Evolutionary conservation across 345 rosid genomes (phyloP).

Genomic region (Lepidium aucheri): DNA sequence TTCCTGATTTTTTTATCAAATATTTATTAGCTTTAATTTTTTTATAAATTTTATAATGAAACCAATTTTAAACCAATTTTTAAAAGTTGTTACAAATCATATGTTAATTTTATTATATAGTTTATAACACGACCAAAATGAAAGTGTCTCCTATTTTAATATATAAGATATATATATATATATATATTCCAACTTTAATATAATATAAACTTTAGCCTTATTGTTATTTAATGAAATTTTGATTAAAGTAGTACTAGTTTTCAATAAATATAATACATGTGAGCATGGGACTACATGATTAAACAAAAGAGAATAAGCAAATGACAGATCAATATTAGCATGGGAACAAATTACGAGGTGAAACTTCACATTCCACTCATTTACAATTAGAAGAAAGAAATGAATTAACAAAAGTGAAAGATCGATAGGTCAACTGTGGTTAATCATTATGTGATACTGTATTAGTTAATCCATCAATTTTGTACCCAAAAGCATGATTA

Average conservation of each 20-base stretch:
- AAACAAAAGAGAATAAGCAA: background rate
- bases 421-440: conserved; percentile 37
- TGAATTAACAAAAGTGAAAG: background rate
- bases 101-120: no score
- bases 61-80: no score
- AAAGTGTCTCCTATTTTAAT: no score
- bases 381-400: background rate
- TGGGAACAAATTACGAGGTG: conserved; percentile 27
- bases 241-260: background rate
- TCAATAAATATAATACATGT: background rate
- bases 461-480: conserved; percentile 76
- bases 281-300: background rate
- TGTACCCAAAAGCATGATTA: conserved; percentile 58
- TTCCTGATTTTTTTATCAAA: no score
- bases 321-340: background rate
- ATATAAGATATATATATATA: no score
- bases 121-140: no score
- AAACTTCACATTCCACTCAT: conserved; percentile 19
- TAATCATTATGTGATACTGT: conserved; percentile 29
- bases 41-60: no score
- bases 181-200: no score
- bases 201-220: background rate
- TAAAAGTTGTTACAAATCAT: no score
- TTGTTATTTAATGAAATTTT: background rate
- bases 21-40: no score